Conservation (phyloP, 805 yeast genomes). For the Clavispora fructus region DNA sequence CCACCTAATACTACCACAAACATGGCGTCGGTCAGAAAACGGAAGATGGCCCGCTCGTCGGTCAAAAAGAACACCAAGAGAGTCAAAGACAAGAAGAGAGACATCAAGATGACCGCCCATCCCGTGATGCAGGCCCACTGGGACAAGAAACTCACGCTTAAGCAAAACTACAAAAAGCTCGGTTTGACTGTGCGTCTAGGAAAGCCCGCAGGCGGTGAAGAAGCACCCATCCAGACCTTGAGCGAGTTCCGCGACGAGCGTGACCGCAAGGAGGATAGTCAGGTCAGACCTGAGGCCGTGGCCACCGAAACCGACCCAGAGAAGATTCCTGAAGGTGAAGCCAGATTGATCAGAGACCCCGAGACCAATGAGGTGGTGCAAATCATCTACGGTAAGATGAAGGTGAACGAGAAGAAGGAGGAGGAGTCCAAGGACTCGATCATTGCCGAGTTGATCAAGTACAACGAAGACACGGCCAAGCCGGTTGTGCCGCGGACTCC, state of each 20-base stretch:
- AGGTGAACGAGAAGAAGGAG: slow-evolving; percentile 23
- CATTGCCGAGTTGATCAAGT: slow-evolving; percentile 61
- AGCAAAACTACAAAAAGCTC: slow-evolving; percentile 79
- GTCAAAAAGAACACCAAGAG: slow-evolving; percentile 66
- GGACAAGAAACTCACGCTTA: slow-evolving; percentile 76
- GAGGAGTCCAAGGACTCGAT: slow-evolving; percentile 35
- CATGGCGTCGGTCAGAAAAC: slow-evolving; percentile 75
- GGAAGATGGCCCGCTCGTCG: slow-evolving; percentile 75
- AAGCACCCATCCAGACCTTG: slow-evolving; percentile 44
- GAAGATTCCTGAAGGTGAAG: slow-evolving; percentile 73
- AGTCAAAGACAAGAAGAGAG: slow-evolving; percentile 63
- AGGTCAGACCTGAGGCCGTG: slow-evolving; percentile 35
- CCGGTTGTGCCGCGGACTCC: slow-evolving; percentile 49
- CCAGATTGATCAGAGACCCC: slow-evolving; percentile 66
- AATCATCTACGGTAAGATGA: slow-evolving; percentile 67
- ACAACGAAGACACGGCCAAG: slow-evolving; percentile 40
- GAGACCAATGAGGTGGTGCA: slow-evolving; percentile 57
- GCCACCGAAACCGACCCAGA: slow-evolving; percentile 47
- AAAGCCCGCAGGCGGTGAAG: slow-evolving; percentile 70
- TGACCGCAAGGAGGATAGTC: slow-evolving; percentile 14
- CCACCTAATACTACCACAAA: slow-evolving; percentile 1
- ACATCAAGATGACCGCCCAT: slow-evolving; percentile 61
- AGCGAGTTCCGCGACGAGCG: slow-evolving; percentile 31
- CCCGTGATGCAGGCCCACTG: slow-evolving; percentile 85
- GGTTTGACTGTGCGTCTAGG: slow-evolving; percentile 72